Conservation (phyloP, 2,329 filamentous ascomycete species). For the Exophiala bonariae region DNA sequence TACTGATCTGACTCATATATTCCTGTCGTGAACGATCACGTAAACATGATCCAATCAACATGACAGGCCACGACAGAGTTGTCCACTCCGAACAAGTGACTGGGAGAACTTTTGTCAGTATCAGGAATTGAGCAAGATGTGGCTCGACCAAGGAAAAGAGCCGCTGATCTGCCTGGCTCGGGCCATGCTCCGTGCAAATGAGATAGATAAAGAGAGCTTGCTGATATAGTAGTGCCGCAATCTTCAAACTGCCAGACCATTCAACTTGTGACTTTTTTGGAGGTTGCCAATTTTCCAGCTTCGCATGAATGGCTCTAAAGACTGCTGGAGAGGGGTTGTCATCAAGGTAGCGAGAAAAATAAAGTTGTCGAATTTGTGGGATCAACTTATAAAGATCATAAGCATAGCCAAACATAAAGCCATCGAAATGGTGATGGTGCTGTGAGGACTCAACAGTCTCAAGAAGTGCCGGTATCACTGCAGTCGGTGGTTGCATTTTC, state of each 20-base stretch:
- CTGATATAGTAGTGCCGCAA: background rate
- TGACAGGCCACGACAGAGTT: background rate
- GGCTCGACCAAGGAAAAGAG: background rate
- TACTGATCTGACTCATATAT: background rate
- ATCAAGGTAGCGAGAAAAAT: background rate
- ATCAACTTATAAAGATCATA: conserved; percentile 2
- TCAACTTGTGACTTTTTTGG: background rate
- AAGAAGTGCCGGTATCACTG: background rate
- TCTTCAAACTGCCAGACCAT: background rate
- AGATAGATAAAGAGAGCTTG: conserved; percentile 1
- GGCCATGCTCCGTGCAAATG: background rate
- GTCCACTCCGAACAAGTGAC: background rate
- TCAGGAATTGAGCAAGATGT: background rate
- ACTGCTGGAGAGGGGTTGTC: background rate
- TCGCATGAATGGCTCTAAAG: background rate
- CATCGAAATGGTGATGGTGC: background rate
- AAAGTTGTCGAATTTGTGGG: background rate
- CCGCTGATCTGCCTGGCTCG: background rate
- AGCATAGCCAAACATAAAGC: conserved; percentile 3
- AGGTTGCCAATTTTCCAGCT: background rate
- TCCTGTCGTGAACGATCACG: background rate
- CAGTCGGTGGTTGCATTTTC: background rate
- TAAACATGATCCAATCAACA: conserved; percentile 1
- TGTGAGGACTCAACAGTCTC: background rate
- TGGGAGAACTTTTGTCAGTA: background rate